Evolutionary conservation across 768 basidiomycete species (phyloP).

Genomic region (Cyathus striatus): DNA sequence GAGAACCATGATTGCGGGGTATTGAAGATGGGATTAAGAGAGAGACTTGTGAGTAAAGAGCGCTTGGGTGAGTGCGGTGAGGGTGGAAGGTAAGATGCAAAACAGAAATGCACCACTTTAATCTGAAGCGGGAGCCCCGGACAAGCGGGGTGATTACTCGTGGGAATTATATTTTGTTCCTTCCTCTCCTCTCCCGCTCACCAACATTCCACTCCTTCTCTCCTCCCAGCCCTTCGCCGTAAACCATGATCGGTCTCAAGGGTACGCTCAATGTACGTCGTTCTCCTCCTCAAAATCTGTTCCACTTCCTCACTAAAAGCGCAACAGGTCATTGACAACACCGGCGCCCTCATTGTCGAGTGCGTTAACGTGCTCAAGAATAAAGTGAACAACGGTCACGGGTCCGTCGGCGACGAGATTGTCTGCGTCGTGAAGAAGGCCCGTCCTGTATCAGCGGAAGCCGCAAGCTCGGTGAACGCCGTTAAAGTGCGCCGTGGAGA

Average conservation of each 20-base stretch:
- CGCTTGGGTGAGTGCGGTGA: no score
- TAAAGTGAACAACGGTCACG: slow-evolving; percentile 95
- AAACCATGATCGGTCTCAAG: slow-evolving; percentile 90
- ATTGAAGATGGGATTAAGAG: background rate
- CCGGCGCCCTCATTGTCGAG: slow-evolving; percentile 90
- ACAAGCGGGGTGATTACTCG: no score
- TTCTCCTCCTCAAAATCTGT: background rate
- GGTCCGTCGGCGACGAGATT: slow-evolving; percentile 90
- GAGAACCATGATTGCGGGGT: slow-evolving; percentile 41
- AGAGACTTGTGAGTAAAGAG: no score
- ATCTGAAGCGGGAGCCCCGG: no score
- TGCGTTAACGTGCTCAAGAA: slow-evolving; percentile 95
- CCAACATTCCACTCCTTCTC: background rate
- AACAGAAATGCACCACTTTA: no score
- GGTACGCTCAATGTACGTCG: slow-evolving; percentile 75
- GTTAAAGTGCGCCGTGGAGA: slow-evolving; percentile 92
- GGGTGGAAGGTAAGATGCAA: no score
- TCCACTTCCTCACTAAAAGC: background rate
- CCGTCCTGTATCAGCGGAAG: slow-evolving; percentile 67
- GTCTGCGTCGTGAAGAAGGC: slow-evolving; percentile 94
- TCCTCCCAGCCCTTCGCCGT: slow-evolving; percentile 1
- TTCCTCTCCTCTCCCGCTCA: slow-evolving; percentile 7
- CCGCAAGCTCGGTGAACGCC: slow-evolving; percentile 66
- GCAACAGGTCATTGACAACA: slow-evolving; percentile 89
- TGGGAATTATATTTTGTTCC: slow-evolving; percentile 14